phyloP scores from a whole-genome alignment of 2,329 filamentous ascomycete genomes.

The Diaporthe vexans region DNA sequence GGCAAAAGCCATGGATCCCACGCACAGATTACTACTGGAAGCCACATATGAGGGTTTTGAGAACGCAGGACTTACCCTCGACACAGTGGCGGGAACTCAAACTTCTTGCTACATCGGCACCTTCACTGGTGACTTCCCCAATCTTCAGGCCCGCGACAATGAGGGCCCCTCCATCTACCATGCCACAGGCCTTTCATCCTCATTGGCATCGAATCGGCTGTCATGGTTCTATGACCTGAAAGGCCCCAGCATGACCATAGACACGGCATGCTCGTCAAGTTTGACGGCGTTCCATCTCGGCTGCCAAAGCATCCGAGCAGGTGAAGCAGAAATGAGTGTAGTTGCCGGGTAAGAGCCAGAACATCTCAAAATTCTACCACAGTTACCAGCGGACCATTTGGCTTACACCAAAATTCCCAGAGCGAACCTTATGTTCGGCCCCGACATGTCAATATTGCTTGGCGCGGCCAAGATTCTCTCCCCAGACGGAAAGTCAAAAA shows the following conservation, averaged over 20 bases:
- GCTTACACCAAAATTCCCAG: background rate
- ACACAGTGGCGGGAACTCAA: conserved; percentile 48
- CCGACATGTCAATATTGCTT: conserved; percentile 44
- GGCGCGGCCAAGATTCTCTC: conserved; percentile 41
- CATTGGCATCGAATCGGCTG: conserved; percentile 52
- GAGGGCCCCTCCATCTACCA: conserved; percentile 44
- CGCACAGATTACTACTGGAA: too few relatives aligned
- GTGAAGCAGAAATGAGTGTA: conserved; percentile 33
- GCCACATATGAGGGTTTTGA: too few relatives aligned
- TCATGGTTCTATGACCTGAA: conserved; percentile 57
- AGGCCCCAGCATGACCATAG: conserved; percentile 54
- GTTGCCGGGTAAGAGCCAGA: conserved; percentile 1
- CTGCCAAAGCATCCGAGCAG: conserved; percentile 18
- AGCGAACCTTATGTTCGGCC: conserved; percentile 32
- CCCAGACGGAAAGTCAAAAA: conserved; percentile 50
- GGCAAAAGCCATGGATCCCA: too few relatives aligned
- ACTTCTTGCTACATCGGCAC: conserved; percentile 55
- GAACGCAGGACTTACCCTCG: conserved; percentile 43
- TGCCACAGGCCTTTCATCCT: conserved; percentile 48
- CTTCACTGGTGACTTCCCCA: conserved; percentile 51
- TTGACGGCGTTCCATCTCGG: conserved; percentile 36
- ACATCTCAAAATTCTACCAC: background rate
- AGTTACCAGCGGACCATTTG: background rate
- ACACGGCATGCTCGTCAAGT: conserved; percentile 55
- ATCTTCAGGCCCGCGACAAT: conserved; percentile 46